Evolutionary conservation across 2,329 filamentous ascomycete species (phyloP).

Genomic region (Penicillium aurantiogriseum): DNA sequence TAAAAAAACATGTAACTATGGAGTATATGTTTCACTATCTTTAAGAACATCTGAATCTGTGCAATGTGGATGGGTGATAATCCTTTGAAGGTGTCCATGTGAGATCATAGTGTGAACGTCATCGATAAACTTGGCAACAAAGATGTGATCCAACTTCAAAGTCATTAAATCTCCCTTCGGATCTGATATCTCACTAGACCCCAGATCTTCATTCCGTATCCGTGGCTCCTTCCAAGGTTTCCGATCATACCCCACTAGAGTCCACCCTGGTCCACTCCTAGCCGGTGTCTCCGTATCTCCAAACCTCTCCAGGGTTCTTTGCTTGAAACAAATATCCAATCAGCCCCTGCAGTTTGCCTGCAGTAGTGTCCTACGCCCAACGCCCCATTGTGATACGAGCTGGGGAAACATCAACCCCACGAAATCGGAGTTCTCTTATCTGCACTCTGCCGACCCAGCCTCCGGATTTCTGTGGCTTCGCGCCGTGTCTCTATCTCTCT

Average conservation of each 20-base stretch:
- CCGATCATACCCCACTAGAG: not conserved
- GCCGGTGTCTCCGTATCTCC: not conserved
- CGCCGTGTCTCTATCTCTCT: not conserved
- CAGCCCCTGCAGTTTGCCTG: not conserved
- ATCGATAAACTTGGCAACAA: not conserved
- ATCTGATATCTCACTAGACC: not conserved
- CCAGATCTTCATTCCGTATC: conserved; percentile 1
- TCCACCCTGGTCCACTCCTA: not conserved
- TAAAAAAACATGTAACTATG: not conserved
- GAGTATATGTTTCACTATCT: not conserved
- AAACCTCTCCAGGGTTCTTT: not conserved
- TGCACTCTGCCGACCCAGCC: conserved; percentile 2
- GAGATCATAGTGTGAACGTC: not conserved
- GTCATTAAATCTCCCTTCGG: not conserved
- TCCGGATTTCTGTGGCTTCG: conserved; percentile 1
- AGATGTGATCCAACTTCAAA: not conserved
- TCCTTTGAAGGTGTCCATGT: not conserved
- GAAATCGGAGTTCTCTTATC: conserved; percentile 1
- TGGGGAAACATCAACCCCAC: not conserved
- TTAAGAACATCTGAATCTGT: not conserved
- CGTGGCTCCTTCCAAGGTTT: not conserved
- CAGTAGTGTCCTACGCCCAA: not conserved
- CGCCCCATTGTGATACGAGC: not conserved
- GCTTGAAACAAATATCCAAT: not conserved
- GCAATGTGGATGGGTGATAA: not conserved